Evolutionary conservation across 2,329 filamentous ascomycete genomes (phyloP).

Genomic region (Penicillium sp.): DNA sequence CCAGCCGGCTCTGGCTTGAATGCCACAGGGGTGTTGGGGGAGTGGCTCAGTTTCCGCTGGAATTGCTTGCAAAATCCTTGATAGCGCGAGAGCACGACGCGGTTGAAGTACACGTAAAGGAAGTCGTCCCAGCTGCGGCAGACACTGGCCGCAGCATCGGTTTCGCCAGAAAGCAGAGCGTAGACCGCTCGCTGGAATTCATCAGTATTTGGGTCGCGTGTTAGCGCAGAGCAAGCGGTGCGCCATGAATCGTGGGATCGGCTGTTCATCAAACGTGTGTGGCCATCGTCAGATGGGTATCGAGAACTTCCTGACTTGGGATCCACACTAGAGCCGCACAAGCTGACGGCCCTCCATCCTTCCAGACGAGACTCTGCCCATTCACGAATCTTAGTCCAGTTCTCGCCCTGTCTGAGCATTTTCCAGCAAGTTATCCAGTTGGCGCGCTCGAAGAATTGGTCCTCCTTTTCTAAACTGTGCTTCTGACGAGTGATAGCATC

Average conservation of each 20-base stretch:
- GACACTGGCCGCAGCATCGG: slow-evolving; percentile 71
- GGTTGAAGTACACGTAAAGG: slow-evolving; percentile 84
- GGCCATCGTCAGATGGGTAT: slow-evolving; percentile 37
- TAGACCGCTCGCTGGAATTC: slow-evolving; percentile 88
- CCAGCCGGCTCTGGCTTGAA: slow-evolving; percentile 57
- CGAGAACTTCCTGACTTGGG: slow-evolving; percentile 26
- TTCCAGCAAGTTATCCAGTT: slow-evolving; percentile 96
- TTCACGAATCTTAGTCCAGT: slow-evolving; percentile 70
- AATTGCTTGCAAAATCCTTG: slow-evolving; percentile 61
- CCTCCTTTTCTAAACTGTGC: slow-evolving; percentile 73
- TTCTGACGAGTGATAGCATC: slow-evolving; percentile 82
- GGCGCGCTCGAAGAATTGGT: slow-evolving; percentile 83
- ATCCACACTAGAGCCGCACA: slow-evolving; percentile 60
- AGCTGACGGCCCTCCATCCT: slow-evolving; percentile 80
- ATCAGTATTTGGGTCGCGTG: slow-evolving; percentile 64
- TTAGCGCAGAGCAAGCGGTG: slow-evolving; percentile 45
- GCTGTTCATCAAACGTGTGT: slow-evolving; percentile 46
- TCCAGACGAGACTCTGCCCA: slow-evolving; percentile 87
- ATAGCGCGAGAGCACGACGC: slow-evolving; percentile 76
- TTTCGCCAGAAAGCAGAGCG: slow-evolving; percentile 82
- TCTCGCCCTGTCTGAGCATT: slow-evolving; percentile 81
- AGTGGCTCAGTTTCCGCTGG: slow-evolving; percentile 50
- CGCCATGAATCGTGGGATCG: slow-evolving; percentile 41
- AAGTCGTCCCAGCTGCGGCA: slow-evolving; percentile 82
- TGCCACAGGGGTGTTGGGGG: slow-evolving; percentile 55